Base-by-base conservation (phyloP, 2,329 filamentous ascomycete species). In the Fusarium multiceps region DNA sequence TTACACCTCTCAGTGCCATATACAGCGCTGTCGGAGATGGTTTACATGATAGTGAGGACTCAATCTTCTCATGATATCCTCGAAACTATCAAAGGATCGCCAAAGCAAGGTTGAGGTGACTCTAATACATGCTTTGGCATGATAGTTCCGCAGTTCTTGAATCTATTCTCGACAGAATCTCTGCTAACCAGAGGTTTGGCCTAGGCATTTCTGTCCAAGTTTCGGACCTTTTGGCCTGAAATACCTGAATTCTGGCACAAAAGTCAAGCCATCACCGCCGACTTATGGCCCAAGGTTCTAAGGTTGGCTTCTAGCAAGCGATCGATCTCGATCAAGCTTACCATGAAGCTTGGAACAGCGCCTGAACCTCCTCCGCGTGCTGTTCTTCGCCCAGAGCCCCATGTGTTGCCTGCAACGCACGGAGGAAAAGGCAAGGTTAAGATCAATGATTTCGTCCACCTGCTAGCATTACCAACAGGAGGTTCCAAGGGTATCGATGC, bases 181-280 rank as follows among this genome's bases (percentile, higher is more conserved):
- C 6, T 37, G 18, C 30, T 50, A 37, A 50, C 21, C 12, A 25
- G n/a, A 8, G 11, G 12, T 13, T 32, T 13, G 3, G 11, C n/a
- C 8, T 75, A 78, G 82, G 72, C 72, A 6, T 84, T 85, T 47
- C 42, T 82, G 4, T 76, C 80, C 1, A 80, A 82, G 43, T 85
- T 85, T 46, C 74, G 76, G 42, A 77, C 79, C 8, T 83, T 83
- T 61, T 84, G 82, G 81, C 82, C 82, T 2, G 71, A 72, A 12
- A 65, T 67, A 3, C 59, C 82, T 2, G 76, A 78, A n/a, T 82
- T 84, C 34, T 79, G 73, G 47, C 76, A 78, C 25, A 76, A 76
- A 20, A 74, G 74, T 10, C 76, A 76, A 45, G 54, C 69, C 4
- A 50, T 82, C 4, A 74, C 71, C 6, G 69, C 75, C 5, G 56